phyloP scores from a whole-genome alignment of 208 protist species.

The Trichomonas tenax region DNA sequence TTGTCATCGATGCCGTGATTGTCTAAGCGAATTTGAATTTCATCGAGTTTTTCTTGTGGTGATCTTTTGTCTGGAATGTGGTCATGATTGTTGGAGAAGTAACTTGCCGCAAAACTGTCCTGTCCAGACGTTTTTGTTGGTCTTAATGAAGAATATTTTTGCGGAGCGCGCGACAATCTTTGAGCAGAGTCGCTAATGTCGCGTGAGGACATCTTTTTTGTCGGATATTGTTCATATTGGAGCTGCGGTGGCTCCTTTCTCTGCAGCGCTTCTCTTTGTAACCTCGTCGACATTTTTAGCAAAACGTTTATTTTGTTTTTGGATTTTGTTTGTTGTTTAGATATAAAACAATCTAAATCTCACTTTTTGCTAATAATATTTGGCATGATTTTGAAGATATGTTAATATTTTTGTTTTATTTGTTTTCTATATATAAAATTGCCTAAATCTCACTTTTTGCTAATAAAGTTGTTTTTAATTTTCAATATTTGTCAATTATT shows the following conservation, averaged over 20 bases:
- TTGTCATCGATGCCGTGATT: background rate
- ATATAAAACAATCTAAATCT: too few relatives aligned
- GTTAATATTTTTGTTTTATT: too few relatives aligned
- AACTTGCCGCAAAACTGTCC: background rate
- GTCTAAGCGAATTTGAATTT: background rate
- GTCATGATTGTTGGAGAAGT: background rate
- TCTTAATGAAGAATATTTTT: background rate
- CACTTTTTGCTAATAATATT: too few relatives aligned
- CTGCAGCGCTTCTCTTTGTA: background rate
- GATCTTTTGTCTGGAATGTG: background rate
- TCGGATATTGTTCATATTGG: background rate
- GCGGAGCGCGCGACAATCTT: background rate
- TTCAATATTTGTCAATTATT: too few relatives aligned
- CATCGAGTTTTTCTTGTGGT: slow-evolving; percentile 2
- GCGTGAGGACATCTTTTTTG: background rate
- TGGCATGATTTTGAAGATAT: too few relatives aligned
- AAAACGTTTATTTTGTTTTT: background rate
- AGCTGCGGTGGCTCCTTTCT: background rate
- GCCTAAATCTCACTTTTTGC: too few relatives aligned
- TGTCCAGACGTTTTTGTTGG: background rate
- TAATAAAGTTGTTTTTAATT: too few relatives aligned
- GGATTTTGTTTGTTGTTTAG: too few relatives aligned
- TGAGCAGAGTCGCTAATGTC: background rate
- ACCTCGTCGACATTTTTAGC: background rate
- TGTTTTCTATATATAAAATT: too few relatives aligned